Evolutionary conservation across 83 land plant species (phyloP).

Genomic region (Diphasiastrum complanatum): DNA sequence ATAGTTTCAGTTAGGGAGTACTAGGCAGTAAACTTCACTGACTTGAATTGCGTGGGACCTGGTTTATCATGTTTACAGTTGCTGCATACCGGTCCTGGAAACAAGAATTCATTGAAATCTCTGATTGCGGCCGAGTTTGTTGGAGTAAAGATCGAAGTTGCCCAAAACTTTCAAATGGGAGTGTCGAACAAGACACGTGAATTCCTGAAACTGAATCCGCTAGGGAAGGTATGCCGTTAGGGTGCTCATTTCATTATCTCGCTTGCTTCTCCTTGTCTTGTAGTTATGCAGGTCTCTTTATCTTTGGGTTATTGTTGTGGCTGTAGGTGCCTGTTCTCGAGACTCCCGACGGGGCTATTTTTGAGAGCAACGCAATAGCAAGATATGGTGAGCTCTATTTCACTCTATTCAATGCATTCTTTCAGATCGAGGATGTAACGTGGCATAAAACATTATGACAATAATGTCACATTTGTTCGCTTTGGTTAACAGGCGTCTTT

Average conservation of each 20-base stretch:
- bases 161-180: conserved; percentile 68
- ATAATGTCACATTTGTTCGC: no score
- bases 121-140: conserved; percentile 79
- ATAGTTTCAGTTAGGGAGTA: no score
- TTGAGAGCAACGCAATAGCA: conserved; percentile 93
- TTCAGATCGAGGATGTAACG: background rate
- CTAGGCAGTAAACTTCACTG: no score
- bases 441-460: background rate
- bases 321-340: conserved; percentile 69
- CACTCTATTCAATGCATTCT: background rate
- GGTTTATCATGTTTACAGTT: no score
- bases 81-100: no score
- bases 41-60: no score
- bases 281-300: background rate
- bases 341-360: conserved; percentile 90
- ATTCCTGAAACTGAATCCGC: conserved; percentile 77
- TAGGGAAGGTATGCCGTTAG: conserved; percentile 94
- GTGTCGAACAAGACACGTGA: conserved; percentile 75
- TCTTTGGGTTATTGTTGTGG: background rate
- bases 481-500: background rate
- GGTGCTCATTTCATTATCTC: no score
- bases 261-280: background rate
- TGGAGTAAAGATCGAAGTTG: conserved; percentile 54
- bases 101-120: conserved; percentile 68
- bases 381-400: conserved; percentile 55